Evolutionary conservation across 352 stramenopile species (phyloP).

Genomic region (Pythium rishiriense): DNA sequence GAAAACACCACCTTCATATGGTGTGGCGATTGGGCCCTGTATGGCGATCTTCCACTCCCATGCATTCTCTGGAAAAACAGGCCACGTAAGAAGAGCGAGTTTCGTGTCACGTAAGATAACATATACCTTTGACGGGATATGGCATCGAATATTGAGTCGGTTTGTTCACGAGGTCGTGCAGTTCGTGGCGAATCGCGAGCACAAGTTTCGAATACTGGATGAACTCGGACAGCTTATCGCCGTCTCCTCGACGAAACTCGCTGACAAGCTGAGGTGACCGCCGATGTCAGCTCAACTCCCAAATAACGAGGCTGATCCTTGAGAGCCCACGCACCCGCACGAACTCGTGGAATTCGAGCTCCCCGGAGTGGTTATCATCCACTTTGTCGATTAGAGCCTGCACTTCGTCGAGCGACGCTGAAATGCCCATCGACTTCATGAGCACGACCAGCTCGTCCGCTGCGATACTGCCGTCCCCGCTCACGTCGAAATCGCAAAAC

Average conservation of each 20-base stretch:
- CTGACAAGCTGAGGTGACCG: conserved; percentile 63
- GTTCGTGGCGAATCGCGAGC: conserved; percentile 49
- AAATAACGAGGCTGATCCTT: too few species aligned
- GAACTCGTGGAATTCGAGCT: conserved; percentile 71
- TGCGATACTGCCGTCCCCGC: conserved; percentile 61
- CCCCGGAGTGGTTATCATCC: conserved; percentile 66
- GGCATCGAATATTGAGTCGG: conserved; percentile 34
- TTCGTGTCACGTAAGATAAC: too few species aligned
- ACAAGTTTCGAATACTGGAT: conserved; percentile 67
- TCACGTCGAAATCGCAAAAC: conserved; percentile 74
- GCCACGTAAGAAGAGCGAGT: too few species aligned
- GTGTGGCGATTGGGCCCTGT: conserved; percentile 34
- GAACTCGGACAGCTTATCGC: conserved; percentile 59
- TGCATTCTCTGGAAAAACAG: conserved; percentile 42
- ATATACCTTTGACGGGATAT: conserved; percentile 46
- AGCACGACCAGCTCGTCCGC: conserved; percentile 49
- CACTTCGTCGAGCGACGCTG: conserved; percentile 48
- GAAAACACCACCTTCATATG: conserved; percentile 52
- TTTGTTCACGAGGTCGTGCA: conserved; percentile 34
- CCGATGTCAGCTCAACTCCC: too few species aligned
- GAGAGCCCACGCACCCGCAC: conserved; percentile 39
- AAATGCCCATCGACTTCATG: conserved; percentile 70
- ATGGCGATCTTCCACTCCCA: conserved; percentile 53
- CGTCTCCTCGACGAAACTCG: conserved; percentile 55
- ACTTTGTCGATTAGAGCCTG: conserved; percentile 69